Conservation (phyloP, 202 grass and related monocot species). For the Elaeis oleifera region DNA sequence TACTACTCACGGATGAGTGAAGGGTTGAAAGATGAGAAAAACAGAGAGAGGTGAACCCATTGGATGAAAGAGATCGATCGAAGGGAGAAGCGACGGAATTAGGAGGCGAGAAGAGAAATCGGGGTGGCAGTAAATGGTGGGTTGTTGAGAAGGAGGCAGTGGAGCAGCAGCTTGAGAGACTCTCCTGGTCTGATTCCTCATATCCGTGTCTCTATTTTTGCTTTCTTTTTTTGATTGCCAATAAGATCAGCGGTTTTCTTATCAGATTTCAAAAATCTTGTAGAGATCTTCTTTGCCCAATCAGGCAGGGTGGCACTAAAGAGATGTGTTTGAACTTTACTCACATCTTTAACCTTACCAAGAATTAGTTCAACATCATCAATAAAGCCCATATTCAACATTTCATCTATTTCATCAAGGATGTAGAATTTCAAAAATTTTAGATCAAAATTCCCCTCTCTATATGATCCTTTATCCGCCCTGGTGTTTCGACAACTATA, state of each 20-base stretch:
- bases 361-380: slow-evolving; percentile 96
- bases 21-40: neutral
- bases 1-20: slow-evolving; percentile 14
- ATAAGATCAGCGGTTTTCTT: slow-evolving; percentile 87
- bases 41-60: neutral
- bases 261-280: slow-evolving; percentile 69
- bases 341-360: slow-evolving; percentile 74
- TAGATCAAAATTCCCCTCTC: slow-evolving; percentile 61
- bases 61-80: slow-evolving; percentile 50
- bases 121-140: slow-evolving; percentile 43
- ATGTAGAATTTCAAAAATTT: slow-evolving; percentile 73
- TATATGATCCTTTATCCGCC: slow-evolving; percentile 82
- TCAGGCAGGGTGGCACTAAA: slow-evolving; percentile 89
- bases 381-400: slow-evolving; percentile 97
- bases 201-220: slow-evolving; percentile 1
- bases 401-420: slow-evolving; percentile 97
- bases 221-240: slow-evolving; percentile 31
- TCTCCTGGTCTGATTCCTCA: slow-evolving; percentile 34
- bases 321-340: slow-evolving; percentile 96
- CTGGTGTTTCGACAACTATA: slow-evolving; percentile 92
- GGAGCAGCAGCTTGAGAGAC: slow-evolving; percentile 38
- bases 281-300: slow-evolving; percentile 86
- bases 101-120: slow-evolving; percentile 44
- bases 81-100: slow-evolving; percentile 56
- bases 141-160: slow-evolving; percentile 36